phyloP scores from a whole-genome alignment of 768 basidiomycete species.

The Suillus cothurnatus region DNA sequence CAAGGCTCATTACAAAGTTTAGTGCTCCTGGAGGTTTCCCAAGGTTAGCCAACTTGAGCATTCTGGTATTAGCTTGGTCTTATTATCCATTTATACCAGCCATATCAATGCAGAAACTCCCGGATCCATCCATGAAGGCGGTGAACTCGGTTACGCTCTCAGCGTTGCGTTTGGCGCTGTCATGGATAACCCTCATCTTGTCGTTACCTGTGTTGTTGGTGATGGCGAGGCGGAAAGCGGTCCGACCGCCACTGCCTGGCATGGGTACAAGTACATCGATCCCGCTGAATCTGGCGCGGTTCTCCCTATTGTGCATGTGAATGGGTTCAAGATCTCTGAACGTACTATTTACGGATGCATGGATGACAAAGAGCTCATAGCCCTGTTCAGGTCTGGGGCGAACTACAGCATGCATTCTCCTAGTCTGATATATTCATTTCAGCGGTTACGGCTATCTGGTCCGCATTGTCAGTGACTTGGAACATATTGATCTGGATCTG shows the following conservation, averaged over 20 bases:
- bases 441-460: constrained; percentile 90
- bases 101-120: constrained; percentile 86
- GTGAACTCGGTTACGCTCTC: constrained; percentile 88
- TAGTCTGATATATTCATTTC: constrained; percentile 10
- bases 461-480: constrained; percentile 72
- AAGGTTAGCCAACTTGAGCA: constrained; percentile 44
- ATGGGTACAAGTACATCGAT: constrained; percentile 88
- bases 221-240: constrained; percentile 88
- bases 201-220: constrained; percentile 81
- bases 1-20: constrained; percentile 72
- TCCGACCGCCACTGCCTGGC: constrained; percentile 81
- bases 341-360: constrained; percentile 88
- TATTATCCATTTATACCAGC: constrained; percentile 31
- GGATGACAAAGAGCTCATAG: constrained; percentile 81
- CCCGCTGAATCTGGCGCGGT: constrained; percentile 89
- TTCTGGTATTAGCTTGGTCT: background rate
- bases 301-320: constrained; percentile 86
- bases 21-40: constrained; percentile 86
- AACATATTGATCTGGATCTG: constrained; percentile 73
- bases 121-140: constrained; percentile 90
- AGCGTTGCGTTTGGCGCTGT: constrained; percentile 85
- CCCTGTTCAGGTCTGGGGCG: constrained; percentile 63
- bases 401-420: constrained; percentile 14
- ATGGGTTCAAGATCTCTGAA: constrained; percentile 90
- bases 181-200: constrained; percentile 89